A percentile compares a stretch with the other conserved stretches of the same genome.
These are phyloP conservation scores for Malus orientalis DNA, from an alignment of 306 rosid species.

Conservation along the genomic window DNA sequence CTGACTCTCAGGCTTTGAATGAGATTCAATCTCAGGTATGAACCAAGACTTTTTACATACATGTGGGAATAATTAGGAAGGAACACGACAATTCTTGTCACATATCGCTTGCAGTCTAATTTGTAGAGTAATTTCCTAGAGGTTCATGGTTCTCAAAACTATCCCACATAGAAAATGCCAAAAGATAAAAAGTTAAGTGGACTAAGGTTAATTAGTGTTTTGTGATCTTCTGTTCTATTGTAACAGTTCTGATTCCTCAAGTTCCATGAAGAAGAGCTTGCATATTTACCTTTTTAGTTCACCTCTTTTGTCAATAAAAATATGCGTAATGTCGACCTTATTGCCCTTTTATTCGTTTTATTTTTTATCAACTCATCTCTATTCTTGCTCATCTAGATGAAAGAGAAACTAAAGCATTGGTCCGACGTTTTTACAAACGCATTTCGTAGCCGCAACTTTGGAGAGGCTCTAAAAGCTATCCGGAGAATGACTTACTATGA, in stretches of 20 bases:
- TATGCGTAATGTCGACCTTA: neutral
- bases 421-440: conserved; percentile 50
- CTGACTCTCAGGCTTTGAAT: conserved; percentile 49
- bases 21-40: conserved; percentile 61
- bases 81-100: neutral
- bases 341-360: neutral
- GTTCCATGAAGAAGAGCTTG: neutral
- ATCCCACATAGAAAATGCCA: neutral
- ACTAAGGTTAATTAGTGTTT: neutral
- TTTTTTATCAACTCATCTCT: neutral
- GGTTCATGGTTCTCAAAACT: neutral
- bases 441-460: conserved; percentile 39
- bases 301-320: neutral
- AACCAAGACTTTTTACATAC: neutral
- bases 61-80: neutral
- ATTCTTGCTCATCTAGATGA: conserved; percentile 53
- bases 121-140: neutral
- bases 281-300: neutral
- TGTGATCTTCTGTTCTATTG: neutral
- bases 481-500: conserved; percentile 78
- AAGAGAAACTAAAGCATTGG: conserved; percentile 64
- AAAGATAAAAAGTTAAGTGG: neutral
- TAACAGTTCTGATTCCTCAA: neutral
- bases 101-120: neutral
- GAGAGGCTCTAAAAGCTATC: conserved; percentile 56